A percentile compares a stretch with the other conserved stretches of the same genome.
phyloP scores from a whole-genome alignment of 108 stramenopile genomes.

The Parietichytrium sp. region DNA sequence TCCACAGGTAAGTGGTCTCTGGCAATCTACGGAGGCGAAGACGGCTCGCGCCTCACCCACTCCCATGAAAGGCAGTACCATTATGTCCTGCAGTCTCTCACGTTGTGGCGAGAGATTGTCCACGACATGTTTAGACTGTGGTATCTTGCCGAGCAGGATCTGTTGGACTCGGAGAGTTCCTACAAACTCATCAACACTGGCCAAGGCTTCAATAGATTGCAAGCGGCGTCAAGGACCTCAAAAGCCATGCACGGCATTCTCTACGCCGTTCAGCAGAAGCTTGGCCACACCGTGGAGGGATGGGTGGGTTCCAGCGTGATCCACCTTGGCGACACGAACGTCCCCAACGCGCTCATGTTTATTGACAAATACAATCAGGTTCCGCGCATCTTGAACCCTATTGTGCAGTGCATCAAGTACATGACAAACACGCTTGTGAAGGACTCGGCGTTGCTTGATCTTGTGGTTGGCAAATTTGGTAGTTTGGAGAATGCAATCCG shows the following conservation, averaged over 20 bases:
- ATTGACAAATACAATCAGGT: conserved; percentile 86
- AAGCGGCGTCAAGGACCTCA: conserved; percentile 72
- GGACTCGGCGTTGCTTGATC: conserved; percentile 57
- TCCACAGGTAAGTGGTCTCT: conserved; percentile 63
- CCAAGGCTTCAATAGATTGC: conserved; percentile 76
- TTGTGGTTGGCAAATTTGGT: conserved; percentile 67
- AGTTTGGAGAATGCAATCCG: conserved; percentile 63
- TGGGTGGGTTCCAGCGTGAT: conserved; percentile 76
- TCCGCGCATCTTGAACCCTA: conserved; percentile 73
- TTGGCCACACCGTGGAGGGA: conserved; percentile 44
- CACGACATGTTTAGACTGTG: conserved; percentile 81
- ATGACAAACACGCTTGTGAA: conserved; percentile 59
- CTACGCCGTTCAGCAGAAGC: conserved; percentile 51
- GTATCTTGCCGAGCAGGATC: conserved; percentile 74
- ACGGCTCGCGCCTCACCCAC: conserved; percentile 73
- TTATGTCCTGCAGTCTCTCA: conserved; percentile 70
- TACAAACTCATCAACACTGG: conserved; percentile 75
- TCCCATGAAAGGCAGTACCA: conserved; percentile 76
- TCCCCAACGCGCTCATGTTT: conserved; percentile 76
- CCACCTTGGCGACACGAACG: conserved; percentile 81
- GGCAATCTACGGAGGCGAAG: conserved; percentile 66
- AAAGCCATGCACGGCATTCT: conserved; percentile 71
- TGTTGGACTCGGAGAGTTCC: conserved; percentile 57
- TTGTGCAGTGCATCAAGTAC: conserved; percentile 68
- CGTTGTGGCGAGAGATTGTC: conserved; percentile 74